Conservation (phyloP, 1,284 basidiomycete species). For the Ustilago loliicola region DNA sequence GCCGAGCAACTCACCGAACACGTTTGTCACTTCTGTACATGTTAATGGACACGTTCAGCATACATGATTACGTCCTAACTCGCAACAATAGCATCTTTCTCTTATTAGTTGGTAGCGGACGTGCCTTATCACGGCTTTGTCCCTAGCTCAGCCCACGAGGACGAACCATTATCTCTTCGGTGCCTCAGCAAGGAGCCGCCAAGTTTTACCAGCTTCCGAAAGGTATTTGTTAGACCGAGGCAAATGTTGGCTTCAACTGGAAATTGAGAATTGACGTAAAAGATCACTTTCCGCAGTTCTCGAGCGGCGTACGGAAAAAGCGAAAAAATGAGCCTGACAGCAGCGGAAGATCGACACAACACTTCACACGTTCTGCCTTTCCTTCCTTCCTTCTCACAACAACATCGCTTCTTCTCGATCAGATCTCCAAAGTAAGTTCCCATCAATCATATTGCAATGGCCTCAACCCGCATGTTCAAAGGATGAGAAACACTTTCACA, state of each 20-base stretch:
- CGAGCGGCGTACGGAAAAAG: neutral
- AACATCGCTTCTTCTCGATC: neutral
- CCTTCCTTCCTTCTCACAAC: constrained; percentile 7
- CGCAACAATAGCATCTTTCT: no score
- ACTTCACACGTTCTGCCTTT: neutral
- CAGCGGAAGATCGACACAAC: neutral
- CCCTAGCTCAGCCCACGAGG: neutral
- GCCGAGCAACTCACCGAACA: constrained; percentile 10
- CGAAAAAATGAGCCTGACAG: constrained; percentile 4
- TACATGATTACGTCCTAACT: no score
- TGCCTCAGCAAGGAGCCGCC: neutral
- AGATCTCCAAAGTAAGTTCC: neutral
- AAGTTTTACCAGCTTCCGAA: neutral
- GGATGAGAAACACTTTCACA: constrained; percentile 56
- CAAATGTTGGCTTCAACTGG: neutral
- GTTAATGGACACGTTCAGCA: neutral
- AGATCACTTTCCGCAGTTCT: constrained; percentile 50
- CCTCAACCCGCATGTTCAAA: constrained; percentile 21
- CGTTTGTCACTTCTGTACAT: neutral
- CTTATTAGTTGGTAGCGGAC: no score
- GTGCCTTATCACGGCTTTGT: no score
- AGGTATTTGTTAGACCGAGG: constrained; percentile 16
- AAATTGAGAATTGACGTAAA: neutral
- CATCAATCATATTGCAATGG: neutral
- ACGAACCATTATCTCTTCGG: neutral